Evolutionary conservation across 1,284 basidiomycete genomes (phyloP).

Genomic region (Malassezia arunalokei): DNA sequence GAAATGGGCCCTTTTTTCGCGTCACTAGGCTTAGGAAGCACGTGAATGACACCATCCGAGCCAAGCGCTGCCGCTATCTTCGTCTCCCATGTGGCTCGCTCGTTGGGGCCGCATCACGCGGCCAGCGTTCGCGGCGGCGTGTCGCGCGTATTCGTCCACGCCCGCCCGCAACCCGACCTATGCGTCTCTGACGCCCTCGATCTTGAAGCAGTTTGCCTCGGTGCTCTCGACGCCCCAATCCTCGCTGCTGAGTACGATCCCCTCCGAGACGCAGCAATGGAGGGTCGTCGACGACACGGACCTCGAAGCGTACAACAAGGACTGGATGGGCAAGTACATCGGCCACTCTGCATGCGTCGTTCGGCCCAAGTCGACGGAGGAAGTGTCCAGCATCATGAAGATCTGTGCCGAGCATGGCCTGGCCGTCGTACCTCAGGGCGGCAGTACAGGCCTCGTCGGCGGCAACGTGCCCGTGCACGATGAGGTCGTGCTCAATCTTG

Average conservation of each 20-base stretch:
- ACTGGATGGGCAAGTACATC: conserved; percentile 96
- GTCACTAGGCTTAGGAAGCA: no score
- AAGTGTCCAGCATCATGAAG: conserved; percentile 65
- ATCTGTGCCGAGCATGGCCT: conserved; percentile 37
- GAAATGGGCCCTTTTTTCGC: no score
- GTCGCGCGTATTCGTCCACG: no score
- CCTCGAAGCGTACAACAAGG: conserved; percentile 69
- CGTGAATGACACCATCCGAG: no score
- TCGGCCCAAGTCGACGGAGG: conserved; percentile 72
- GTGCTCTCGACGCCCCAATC: conserved; percentile 48
- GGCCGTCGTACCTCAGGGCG: conserved; percentile 85
- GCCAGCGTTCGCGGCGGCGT: no score
- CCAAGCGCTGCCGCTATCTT: no score
- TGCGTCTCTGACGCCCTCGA: conserved; percentile 48
- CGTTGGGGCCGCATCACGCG: no score
- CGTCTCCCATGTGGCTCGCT: no score
- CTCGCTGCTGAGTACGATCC: conserved; percentile 50
- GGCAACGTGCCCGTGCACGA: conserved; percentile 81
- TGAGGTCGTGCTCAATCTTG: conserved; percentile 73
- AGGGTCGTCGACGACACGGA: conserved; percentile 52
- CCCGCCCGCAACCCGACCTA: conserved; percentile 29
- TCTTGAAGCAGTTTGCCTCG: conserved; percentile 49
- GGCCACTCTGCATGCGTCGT: conserved; percentile 73
- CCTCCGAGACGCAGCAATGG: conserved; percentile 32
- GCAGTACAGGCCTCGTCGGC: conserved; percentile 95